Conservation (phyloP, 106 monocot species). For the Dioscorea alata region DNA sequence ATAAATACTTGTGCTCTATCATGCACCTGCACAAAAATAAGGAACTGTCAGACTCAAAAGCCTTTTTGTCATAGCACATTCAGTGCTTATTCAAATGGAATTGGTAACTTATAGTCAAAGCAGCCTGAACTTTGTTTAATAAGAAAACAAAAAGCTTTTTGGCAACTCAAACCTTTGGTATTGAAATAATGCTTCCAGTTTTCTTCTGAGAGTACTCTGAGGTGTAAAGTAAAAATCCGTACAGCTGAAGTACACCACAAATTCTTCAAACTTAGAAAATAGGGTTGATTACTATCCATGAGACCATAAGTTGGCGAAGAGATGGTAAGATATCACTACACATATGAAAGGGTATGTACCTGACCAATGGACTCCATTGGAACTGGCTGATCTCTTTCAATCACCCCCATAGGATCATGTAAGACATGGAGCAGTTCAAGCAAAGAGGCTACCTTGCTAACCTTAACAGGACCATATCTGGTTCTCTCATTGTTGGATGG, state of each 20-base stretch:
- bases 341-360: constrained; percentile 28
- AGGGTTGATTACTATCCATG: background rate
- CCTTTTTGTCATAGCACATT: background rate
- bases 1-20: constrained; percentile 98
- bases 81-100: no score
- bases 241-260: constrained; percentile 50
- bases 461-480: constrained; percentile 45
- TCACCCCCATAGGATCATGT: constrained; percentile 32
- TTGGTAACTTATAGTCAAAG: no score
- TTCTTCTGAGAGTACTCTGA: constrained; percentile 51
- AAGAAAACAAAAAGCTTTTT: background rate
- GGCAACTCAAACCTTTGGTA: constrained; percentile 60
- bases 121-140: no score
- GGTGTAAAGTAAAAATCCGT: constrained; percentile 75
- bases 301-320: background rate
- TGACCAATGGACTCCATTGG: constrained; percentile 83
- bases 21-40: constrained; percentile 50
- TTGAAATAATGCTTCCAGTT: constrained; percentile 41
- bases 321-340: background rate
- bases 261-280: no score
- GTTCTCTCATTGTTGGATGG: constrained; percentile 50
- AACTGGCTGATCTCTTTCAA: constrained; percentile 52
- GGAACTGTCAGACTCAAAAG: background rate
- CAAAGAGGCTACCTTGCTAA: constrained; percentile 52
- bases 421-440: constrained; percentile 52